These are phyloP conservation scores for Annulohypoxylon stygium DNA, from an alignment of 495 filamentous ascomycete genomes.

Conservation along the genomic window DNA sequence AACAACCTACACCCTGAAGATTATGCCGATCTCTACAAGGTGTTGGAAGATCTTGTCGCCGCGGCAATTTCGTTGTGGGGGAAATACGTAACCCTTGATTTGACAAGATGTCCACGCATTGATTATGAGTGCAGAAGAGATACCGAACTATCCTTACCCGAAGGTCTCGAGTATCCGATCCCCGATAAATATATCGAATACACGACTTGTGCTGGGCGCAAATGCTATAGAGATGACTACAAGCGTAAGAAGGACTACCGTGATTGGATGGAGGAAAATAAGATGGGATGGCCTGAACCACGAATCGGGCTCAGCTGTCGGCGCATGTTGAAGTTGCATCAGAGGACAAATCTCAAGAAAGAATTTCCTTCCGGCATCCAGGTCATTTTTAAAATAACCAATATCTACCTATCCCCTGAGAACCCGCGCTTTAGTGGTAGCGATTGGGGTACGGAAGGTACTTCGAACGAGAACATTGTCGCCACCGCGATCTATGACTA, in stretches of 20 bases:
- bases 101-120: too few species aligned
- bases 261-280: constrained; percentile 18
- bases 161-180: constrained; percentile 33
- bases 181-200: constrained; percentile 7
- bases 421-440: constrained; percentile 57
- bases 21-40: too few species aligned
- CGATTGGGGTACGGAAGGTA: constrained; percentile 65
- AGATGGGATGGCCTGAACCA: constrained; percentile 45
- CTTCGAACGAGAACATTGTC: constrained; percentile 68
- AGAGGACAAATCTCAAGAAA: too few species aligned
- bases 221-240: constrained; percentile 14
- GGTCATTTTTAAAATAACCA: constrained; percentile 73
- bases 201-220: not conserved
- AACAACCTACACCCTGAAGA: too few species aligned
- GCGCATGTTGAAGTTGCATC: too few species aligned
- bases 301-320: not conserved
- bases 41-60: too few species aligned
- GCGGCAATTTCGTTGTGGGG: too few species aligned
- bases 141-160: constrained; percentile 28
- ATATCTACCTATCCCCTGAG: constrained; percentile 71
- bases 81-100: too few species aligned
- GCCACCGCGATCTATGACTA: constrained; percentile 74
- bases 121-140: constrained; percentile 9
- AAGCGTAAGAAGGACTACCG: not conserved
- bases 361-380: constrained; percentile 60